A percentile compares a stretch with the other conserved stretches of the same genome.
phyloP scores from a whole-genome alignment of 1,284 basidiomycete genomes.

The Thecaphora thlaspeos region DNA sequence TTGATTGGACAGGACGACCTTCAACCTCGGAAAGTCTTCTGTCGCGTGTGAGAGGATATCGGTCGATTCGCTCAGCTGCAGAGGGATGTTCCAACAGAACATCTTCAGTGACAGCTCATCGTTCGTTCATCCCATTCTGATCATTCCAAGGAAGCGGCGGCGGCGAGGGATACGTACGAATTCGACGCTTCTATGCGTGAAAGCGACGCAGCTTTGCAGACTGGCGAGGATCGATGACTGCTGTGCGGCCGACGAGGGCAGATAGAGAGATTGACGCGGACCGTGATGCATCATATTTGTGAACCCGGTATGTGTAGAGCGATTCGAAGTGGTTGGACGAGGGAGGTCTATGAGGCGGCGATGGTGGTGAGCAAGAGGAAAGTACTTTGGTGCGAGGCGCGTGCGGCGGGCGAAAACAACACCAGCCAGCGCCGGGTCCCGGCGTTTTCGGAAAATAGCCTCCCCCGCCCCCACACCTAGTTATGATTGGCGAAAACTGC shows the following conservation, averaged over 20 bases:
- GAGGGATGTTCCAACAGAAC: neutral
- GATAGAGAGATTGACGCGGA: conserved; percentile 20
- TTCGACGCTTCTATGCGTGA: conserved; percentile 21
- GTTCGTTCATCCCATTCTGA: too few species aligned
- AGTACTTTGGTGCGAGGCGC: too few species aligned
- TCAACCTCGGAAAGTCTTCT: conserved; percentile 31
- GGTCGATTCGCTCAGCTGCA: conserved; percentile 28
- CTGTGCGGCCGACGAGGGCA: conserved; percentile 9
- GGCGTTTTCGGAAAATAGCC: too few species aligned
- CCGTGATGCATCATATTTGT: conserved; percentile 7
- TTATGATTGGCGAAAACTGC: too few species aligned
- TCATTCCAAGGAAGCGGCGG: too few species aligned
- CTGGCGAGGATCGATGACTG: neutral
- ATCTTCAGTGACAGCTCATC: too few species aligned
- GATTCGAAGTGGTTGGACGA: conserved; percentile 18
- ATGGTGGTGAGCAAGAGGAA: too few species aligned
- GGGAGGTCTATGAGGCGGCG: too few species aligned
- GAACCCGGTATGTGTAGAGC: conserved; percentile 6
- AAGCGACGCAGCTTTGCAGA: conserved; percentile 22
- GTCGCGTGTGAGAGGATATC: conserved; percentile 23
- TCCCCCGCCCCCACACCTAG: too few species aligned
- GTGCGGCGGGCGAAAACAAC: too few species aligned
- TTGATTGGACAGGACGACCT: conserved; percentile 29
- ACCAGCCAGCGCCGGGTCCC: too few species aligned
- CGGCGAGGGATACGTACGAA: conserved; percentile 17